Evolutionary conservation across 768 basidiomycete species (phyloP), one percentile per base, ranked within the genome.

Genomic region (Tubosaeta sp.): DNA sequence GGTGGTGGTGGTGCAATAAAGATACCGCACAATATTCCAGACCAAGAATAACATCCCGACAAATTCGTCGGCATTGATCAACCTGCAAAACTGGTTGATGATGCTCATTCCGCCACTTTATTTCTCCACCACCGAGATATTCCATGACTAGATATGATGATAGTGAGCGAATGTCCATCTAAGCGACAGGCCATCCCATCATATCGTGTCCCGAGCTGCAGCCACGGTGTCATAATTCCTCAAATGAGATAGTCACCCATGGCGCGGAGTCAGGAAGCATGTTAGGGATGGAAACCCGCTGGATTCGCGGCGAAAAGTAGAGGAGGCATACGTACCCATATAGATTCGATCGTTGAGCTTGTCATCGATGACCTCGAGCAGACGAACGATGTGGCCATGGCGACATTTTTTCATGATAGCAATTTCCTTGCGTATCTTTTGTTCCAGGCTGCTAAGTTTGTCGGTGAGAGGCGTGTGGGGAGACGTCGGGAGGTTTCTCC

Each of bases 371-470:
- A 97, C 93, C 68, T 97, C 94, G 59, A 84, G 83, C 50, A 99
- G 78, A 55, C 86, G 77, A 11, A 97, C 93, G 52, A 96, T 84
- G 66, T 96, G 86, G 0, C 88, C 86, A 63, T 96, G 93, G 42
- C 84, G 75, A 61, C 90, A 87, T 65, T 96, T 94, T 76, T 97
- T 98, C 91, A 99, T 96, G 68, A 98, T 94, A 3, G 96, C 96
- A 52, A 98, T 94, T 72, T 98, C 95, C 68, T 85, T 86, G 58
- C 83, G 78, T 55, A 96, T 92, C 72, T 92, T 91, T 56, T 82
- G 77, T 64, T 92, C 91, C 27, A 83, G 82, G 21, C 81, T 86
- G 51, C 80, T 77, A 36, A 87, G 77, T 53, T 79, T 79, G 67
- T 87, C 86, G 4, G 78, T 78, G n/a, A 90, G 70, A 22, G 81